phyloP scores from a whole-genome alignment of 2,329 filamentous ascomycete species.

The Amylocarpus encephaloides region DNA sequence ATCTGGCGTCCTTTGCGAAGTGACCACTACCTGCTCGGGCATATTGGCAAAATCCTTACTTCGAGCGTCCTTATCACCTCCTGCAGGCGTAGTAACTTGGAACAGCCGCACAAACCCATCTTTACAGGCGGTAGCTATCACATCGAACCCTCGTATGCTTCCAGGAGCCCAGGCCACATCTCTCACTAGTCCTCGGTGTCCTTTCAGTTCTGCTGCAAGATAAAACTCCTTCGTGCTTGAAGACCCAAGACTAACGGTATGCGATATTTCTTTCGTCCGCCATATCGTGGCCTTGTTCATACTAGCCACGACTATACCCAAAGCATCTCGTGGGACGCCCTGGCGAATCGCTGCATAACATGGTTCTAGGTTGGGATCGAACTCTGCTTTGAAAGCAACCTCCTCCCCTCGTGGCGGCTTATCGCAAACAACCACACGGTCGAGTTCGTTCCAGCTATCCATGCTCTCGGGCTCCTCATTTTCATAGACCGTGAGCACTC shows the following conservation, averaged over 20 bases:
- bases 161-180: slow-evolving; percentile 92
- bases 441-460: slow-evolving; percentile 66
- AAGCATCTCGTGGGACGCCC: slow-evolving; percentile 71
- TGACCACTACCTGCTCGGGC: slow-evolving; percentile 24
- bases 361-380: slow-evolving; percentile 81
- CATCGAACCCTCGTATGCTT: slow-evolving; percentile 82
- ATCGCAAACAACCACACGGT: slow-evolving; percentile 68
- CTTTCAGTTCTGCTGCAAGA: slow-evolving; percentile 67
- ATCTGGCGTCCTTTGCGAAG: slow-evolving; percentile 18
- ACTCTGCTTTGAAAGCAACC: slow-evolving; percentile 76
- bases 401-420: slow-evolving; percentile 75
- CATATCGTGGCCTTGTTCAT: slow-evolving; percentile 82
- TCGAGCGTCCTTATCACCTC: slow-evolving; percentile 38
- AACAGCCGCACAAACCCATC: slow-evolving; percentile 90
- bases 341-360: slow-evolving; percentile 72
- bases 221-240: slow-evolving; percentile 73
- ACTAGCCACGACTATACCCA: slow-evolving; percentile 78
- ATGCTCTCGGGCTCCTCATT: slow-evolving; percentile 79
- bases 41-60: slow-evolving; percentile 29
- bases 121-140: slow-evolving; percentile 86
- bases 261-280: slow-evolving; percentile 56
- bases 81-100: slow-evolving; percentile 59
- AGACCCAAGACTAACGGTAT: slow-evolving; percentile 45
- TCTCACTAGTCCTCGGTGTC: slow-evolving; percentile 70
- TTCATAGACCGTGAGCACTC: slow-evolving; percentile 72